phyloP scores from a whole-genome alignment of 345 rosid species.

The Microthlaspi erraticum region DNA sequence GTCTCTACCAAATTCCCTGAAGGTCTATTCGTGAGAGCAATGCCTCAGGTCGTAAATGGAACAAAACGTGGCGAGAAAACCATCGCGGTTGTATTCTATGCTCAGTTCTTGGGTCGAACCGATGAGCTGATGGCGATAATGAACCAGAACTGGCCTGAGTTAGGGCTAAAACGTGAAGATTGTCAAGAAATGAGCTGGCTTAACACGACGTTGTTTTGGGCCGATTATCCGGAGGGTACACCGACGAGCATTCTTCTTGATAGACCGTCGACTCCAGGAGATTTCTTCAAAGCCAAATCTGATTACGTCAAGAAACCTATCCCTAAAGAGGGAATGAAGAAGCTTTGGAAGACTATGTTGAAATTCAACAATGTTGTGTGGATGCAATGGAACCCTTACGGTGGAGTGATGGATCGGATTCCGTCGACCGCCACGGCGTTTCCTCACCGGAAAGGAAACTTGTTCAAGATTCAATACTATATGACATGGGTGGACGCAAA shows the following conservation, averaged over 20 bases:
- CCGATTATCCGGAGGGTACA: conserved; percentile 35
- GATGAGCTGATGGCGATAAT: conserved; percentile 43
- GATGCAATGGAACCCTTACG: conserved; percentile 63
- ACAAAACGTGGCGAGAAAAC: conserved; percentile 38
- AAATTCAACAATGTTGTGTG: conserved; percentile 40
- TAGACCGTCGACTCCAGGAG: conserved; percentile 24
- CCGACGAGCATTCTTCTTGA: conserved; percentile 18
- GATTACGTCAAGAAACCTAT: conserved; percentile 62
- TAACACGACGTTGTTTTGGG: conserved; percentile 43
- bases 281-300: conserved; percentile 57
- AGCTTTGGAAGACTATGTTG: conserved; percentile 48
- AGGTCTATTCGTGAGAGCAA: conserved; percentile 53
- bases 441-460: conserved; percentile 68
- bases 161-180: conserved; percentile 39
- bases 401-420: conserved; percentile 64
- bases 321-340: conserved; percentile 38
- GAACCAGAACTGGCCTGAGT: conserved; percentile 40
- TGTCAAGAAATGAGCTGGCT: conserved; percentile 54
- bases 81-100: conserved; percentile 39
- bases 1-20: conserved; percentile 44
- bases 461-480: conserved; percentile 52
- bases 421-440: conserved; percentile 50
- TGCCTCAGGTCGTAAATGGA: conserved; percentile 8
- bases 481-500: conserved; percentile 45
- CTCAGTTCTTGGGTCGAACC: conserved; percentile 47